phyloP scores from a whole-genome alignment of 257 asterid species.

The Solanum sejunctum region DNA sequence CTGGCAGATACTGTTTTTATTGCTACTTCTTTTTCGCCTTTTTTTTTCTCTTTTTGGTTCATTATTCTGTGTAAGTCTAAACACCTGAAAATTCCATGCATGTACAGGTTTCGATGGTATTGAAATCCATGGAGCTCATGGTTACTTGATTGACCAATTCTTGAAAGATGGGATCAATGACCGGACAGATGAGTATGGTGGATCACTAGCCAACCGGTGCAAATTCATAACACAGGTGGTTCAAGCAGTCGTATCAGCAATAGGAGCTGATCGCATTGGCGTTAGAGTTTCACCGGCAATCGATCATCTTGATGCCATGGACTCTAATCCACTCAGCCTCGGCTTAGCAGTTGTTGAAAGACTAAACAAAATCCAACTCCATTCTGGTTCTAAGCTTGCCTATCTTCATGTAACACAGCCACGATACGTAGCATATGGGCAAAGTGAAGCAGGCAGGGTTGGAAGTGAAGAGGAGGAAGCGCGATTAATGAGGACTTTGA shows the following conservation, averaged over 20 bases:
- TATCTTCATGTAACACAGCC: conserved; percentile 91
- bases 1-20: not conserved
- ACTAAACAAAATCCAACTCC: conserved; percentile 53
- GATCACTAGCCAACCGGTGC: conserved; percentile 72
- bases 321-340: conserved; percentile 59
- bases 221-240: conserved; percentile 53
- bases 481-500: conserved; percentile 33
- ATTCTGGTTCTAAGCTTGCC: conserved; percentile 31
- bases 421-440: conserved; percentile 67
- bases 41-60: not conserved
- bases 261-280: conserved; percentile 64
- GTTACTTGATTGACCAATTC: conserved; percentile 88
- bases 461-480: conserved; percentile 79
- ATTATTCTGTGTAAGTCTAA: not conserved
- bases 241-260: conserved; percentile 47
- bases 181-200: conserved; percentile 70
- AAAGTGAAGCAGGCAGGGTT: conserved; percentile 55
- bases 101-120: conserved; percentile 1
- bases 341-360: conserved; percentile 66
- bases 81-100: not conserved
- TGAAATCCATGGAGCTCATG: conserved; percentile 47
- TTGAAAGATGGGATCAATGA: conserved; percentile 83
- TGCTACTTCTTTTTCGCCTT: not conserved
- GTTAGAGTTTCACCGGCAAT: conserved; percentile 91
- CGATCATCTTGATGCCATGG: conserved; percentile 85